These are phyloP conservation scores for Cyphellophora europaea DNA, from an alignment of 2,329 filamentous ascomycete species.

Conservation along the genomic window DNA sequence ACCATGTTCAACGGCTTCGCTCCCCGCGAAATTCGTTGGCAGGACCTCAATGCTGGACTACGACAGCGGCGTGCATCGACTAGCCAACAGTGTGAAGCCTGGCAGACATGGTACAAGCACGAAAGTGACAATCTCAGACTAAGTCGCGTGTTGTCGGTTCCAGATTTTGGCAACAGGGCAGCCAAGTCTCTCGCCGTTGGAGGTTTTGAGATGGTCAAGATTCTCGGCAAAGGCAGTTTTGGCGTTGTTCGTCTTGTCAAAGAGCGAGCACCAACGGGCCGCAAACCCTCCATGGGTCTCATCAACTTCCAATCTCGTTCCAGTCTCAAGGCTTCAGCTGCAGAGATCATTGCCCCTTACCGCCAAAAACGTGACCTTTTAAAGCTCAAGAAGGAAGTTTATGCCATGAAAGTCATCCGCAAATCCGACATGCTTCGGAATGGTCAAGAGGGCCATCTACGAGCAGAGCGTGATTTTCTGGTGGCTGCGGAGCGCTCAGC, in stretches of 20 bases:
- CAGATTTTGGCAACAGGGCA: constrained; percentile 16
- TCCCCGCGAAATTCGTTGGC: constrained; percentile 51
- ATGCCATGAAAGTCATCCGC: constrained; percentile 93
- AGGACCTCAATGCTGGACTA: constrained; percentile 56
- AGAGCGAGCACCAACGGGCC: constrained; percentile 42
- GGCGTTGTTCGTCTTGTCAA: constrained; percentile 81
- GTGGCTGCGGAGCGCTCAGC: constrained; percentile 78
- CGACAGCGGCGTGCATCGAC: constrained; percentile 19
- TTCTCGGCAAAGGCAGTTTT: constrained; percentile 89
- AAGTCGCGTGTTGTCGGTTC: constrained; percentile 9
- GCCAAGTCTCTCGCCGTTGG: constrained; percentile 44
- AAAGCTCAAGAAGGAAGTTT: constrained; percentile 58
- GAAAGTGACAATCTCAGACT: constrained; percentile 67
- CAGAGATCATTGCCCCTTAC: too few relatives aligned
- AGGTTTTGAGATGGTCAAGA: constrained; percentile 70
- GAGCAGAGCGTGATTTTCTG: constrained; percentile 85
- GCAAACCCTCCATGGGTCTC: constrained; percentile 1
- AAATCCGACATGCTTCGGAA: constrained; percentile 90
- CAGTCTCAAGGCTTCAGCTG: background rate
- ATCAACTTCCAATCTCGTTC: background rate
- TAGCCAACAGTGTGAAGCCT: constrained; percentile 24
- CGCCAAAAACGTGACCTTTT: too few relatives aligned
- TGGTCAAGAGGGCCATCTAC: constrained; percentile 83
- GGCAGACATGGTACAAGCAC: constrained; percentile 51
- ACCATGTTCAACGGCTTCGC: constrained; percentile 50